Percentiles rank a stretch among this genome's conserved stretches.
Evolutionary conservation across 371 early-diverging fungal species (phyloP).

Genomic region (Rhizopus stolonifer): DNA sequence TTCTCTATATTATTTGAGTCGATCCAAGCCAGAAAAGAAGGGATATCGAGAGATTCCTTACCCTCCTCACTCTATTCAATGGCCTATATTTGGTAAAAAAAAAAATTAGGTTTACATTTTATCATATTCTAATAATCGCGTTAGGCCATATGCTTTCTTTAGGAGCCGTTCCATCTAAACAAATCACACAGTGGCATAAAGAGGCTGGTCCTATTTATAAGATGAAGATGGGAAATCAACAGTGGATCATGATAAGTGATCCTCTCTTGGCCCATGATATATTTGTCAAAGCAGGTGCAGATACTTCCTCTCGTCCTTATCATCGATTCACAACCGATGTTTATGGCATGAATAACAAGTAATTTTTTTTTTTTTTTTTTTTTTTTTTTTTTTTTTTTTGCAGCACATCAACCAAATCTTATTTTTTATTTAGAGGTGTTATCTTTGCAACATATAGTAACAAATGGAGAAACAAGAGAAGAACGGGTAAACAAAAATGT

Average conservation of each 20-base stretch:
- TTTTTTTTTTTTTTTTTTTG: too few species aligned
- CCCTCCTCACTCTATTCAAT: too few species aligned
- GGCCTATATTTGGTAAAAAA: too few species aligned
- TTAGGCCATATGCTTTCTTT: too few species aligned
- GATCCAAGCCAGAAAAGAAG: too few species aligned
- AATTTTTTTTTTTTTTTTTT: neutral
- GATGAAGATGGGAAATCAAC: constrained; percentile 14
- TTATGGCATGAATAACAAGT: constrained; percentile 16
- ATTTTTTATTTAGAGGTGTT: neutral
- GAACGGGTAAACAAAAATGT: neutral
- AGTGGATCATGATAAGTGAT: constrained; percentile 13
- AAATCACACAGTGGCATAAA: constrained; percentile 16
- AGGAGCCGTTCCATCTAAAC: too few species aligned
- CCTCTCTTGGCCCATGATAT: constrained; percentile 19
- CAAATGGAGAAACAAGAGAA: neutral
- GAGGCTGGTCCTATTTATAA: constrained; percentile 14
- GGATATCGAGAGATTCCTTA: too few species aligned
- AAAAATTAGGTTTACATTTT: too few species aligned
- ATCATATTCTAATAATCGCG: too few species aligned
- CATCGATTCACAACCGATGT: constrained; percentile 13
- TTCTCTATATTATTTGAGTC: too few species aligned
- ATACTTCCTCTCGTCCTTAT: constrained; percentile 10
- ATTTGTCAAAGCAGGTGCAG: constrained; percentile 11
- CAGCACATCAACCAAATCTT: neutral
- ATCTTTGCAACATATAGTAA: neutral